Evolutionary conservation across 208 protist genomes (phyloP).

Genomic region (Willaertia magna): DNA sequence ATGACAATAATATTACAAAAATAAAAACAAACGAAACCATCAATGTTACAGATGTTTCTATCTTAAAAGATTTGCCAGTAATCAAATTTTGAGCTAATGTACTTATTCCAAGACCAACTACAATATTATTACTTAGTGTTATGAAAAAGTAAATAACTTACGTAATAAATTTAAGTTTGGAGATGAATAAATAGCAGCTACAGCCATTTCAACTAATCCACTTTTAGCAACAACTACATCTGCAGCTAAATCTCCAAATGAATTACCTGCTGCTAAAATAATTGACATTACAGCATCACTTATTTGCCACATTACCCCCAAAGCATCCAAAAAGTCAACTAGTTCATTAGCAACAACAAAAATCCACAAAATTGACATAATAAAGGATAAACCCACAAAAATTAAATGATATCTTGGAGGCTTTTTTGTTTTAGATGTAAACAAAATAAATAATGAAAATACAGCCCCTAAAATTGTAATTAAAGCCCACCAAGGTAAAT

Average conservation of each 20-base stretch:
- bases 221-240: background rate
- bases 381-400: background rate
- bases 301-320: slow-evolving; percentile 16
- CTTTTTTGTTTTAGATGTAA: background rate
- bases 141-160: too few species aligned
- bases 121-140: too few species aligned
- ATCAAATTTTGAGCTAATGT: background rate
- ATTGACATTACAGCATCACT: slow-evolving; percentile 13
- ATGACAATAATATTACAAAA: background rate
- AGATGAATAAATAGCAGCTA: background rate
- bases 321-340: background rate
- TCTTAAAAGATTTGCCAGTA: background rate
- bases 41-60: background rate
- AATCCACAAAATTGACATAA: slow-evolving; percentile 15
- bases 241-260: slow-evolving; percentile 1
- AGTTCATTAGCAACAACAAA: slow-evolving; percentile 20
- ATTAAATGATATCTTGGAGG: background rate
- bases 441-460: background rate
- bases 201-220: background rate
- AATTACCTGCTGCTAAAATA: slow-evolving; percentile 22
- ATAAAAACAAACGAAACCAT: background rate
- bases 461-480: background rate
- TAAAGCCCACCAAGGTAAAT: background rate
- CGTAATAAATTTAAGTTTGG: background rate
- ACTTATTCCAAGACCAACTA: background rate